Evolutionary conservation across 2,329 filamentous ascomycete species (phyloP), one percentile per base, ranked within the genome.

Genomic region (Waltergamsia citrina): DNA sequence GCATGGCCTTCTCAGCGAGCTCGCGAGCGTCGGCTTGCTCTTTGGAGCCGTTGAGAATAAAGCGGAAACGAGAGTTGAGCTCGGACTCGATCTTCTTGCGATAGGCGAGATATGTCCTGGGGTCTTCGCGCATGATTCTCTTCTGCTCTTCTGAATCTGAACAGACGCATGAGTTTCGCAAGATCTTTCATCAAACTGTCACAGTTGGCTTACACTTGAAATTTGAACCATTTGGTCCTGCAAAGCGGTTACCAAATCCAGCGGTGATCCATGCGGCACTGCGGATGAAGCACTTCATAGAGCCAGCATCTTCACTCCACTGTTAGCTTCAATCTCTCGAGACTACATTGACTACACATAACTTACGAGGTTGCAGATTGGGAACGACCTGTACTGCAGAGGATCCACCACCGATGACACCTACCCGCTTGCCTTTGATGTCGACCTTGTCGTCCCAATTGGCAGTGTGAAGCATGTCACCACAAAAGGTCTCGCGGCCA

Each of bases 391-490:
- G 71, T 11, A 74, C 59, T 1, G 68, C 70, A 1, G 67, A 71
- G 16, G 70, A 60, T 5, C 70, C 70, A 34, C 69, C 74, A 7
- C 71, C 71, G 33, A 76, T 71, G 12, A 77, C 56, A 3, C 63
- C 69, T 6, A 75, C 62, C 0, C 53, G 59, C 46, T 74, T 75
- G 38, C 58, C 62, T n/a, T 56, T 47, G 37, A 62, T 59, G 33
- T 71, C 61, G 26, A 70, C 65, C 17, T 55, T 48, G 24, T 62
- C 50, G 2, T 68, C 66, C 71, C 71, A 76, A 25, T 53, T 53
- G 3, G 70, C 68, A 12, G 62, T 71, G 44, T 76, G 70, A 30
- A 74, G 51, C 12, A 71, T 43, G 6, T 61, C 47, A 21, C 70
- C 70, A 29, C 60, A 46, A 42, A 69, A 74, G 12, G 49, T 44